A percentile compares a stretch with the other conserved stretches of the same genome.
Conservation (phyloP, 2,329 filamentous ascomycete species). For the Xylariaceae sp. region DNA sequence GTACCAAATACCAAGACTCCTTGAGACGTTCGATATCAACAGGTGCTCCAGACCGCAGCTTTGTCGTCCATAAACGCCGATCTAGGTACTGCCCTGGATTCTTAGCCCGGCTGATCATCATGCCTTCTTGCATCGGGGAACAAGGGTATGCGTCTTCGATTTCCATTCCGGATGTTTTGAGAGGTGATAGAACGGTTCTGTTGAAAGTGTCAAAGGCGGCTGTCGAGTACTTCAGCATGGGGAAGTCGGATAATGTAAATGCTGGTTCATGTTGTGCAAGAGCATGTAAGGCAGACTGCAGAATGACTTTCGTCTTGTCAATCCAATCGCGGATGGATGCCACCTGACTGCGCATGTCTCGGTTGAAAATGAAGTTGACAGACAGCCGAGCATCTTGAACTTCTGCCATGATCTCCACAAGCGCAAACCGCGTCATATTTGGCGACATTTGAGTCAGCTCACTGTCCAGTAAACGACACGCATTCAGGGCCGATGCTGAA, state of each 20-base stretch:
- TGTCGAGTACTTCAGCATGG: conserved; percentile 3
- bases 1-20: conserved; percentile 6
- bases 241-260: conserved; percentile 7
- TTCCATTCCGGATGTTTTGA: neutral
- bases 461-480: neutral
- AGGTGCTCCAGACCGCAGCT: neutral
- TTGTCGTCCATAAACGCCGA: conserved; percentile 2
- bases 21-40: neutral
- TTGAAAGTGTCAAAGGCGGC: conserved; percentile 3
- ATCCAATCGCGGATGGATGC: conserved; percentile 8
- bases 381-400: conserved; percentile 1
- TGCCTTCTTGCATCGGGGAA: conserved; percentile 7
- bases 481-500: neutral
- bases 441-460: neutral
- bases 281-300: conserved; percentile 1
- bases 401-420: conserved; percentile 9
- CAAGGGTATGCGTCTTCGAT: conserved; percentile 9
- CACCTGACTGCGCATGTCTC: conserved; percentile 3
- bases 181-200: neutral
- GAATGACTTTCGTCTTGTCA: neutral
- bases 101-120: conserved; percentile 6
- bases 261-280: neutral
- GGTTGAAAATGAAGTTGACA: conserved; percentile 7
- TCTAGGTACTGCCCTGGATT: conserved; percentile 5
- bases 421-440: conserved; percentile 1